Evolutionary conservation across 2,329 filamentous ascomycete species (phyloP).

Genomic region (Aspergillus puulaauensis): DNA sequence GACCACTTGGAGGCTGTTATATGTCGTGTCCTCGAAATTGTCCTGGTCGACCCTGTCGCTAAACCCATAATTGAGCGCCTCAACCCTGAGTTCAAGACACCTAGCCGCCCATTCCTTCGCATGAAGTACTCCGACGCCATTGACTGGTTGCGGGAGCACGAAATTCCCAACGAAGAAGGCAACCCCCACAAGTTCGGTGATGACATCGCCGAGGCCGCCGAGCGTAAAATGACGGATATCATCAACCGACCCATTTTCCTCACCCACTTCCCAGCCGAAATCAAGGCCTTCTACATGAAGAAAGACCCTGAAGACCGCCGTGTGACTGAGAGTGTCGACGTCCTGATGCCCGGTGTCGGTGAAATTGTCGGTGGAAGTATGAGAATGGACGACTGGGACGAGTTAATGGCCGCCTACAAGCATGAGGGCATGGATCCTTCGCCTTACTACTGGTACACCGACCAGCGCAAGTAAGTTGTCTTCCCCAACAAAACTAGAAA

Average conservation of each 20-base stretch:
- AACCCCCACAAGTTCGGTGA: slow-evolving; percentile 89
- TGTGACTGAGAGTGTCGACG: slow-evolving; percentile 91
- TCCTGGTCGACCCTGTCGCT: slow-evolving; percentile 70
- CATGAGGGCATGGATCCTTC: slow-evolving; percentile 79
- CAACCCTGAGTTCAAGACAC: slow-evolving; percentile 86
- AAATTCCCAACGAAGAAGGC: slow-evolving; percentile 91
- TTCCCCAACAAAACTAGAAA: background rate
- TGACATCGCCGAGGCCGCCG: slow-evolving; percentile 96
- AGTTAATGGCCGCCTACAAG: slow-evolving; percentile 84
- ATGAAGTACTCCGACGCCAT: slow-evolving; percentile 97
- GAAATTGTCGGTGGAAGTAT: slow-evolving; percentile 97
- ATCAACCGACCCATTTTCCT: slow-evolving; percentile 95
- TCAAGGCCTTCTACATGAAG: slow-evolving; percentile 99
- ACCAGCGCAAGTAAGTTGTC: slow-evolving; percentile 78
- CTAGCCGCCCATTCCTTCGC: slow-evolving; percentile 82
- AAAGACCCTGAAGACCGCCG: slow-evolving; percentile 74
- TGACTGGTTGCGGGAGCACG: slow-evolving; percentile 84
- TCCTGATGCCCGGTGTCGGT: slow-evolving; percentile 86
- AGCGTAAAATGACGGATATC: slow-evolving; percentile 94
- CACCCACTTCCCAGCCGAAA: slow-evolving; percentile 94
- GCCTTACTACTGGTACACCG: slow-evolving; percentile 98
- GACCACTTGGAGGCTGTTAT: slow-evolving; percentile 83
- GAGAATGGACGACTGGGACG: slow-evolving; percentile 90
- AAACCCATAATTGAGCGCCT: slow-evolving; percentile 75
- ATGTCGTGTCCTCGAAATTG: slow-evolving; percentile 78